Evolutionary conservation across 805 yeast species (phyloP), one percentile per base, ranked within the genome.

Genomic region (Helenozyma baotianmanensis): DNA sequence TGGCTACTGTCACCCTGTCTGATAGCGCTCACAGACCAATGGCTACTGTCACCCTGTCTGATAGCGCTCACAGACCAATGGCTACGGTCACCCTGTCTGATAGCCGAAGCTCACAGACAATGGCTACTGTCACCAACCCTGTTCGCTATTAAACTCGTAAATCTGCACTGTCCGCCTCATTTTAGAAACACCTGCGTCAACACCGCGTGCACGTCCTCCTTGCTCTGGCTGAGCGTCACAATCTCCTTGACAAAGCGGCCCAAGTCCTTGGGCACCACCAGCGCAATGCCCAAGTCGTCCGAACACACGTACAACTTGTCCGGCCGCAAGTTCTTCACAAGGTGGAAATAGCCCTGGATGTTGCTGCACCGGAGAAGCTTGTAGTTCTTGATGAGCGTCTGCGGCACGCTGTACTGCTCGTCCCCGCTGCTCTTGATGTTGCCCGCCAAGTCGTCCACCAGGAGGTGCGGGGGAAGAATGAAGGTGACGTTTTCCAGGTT

Each of bases 381-480:
- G 48, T 58, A 66, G 44, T 66, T 66, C 13, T 47, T 39, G 19
- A 52, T 35, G 29, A 58, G 35, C 14, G 54, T 43, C 42, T 43
- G 48, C 1, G 62, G 59, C 30, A 56, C 40, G 13, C 30, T 32
- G 29, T 30, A 35, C 16, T 25, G 32, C 27, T 16, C 24, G 18
- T 25, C 37, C 11, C 21, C 32, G 9, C 28, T 33, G 18, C 29
- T 30, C 25, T 25, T 38, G 8, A 56, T 47, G 29, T 47, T 49
- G 32, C 45, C 29, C 25, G 43, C 54, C 29, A 65, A 53, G 38
- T 66, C 72, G 21, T 64, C 70, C 18, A 60, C 47, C 9, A 61
- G 56, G 17, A 66, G 51, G 33, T 65, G 58, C 3, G 72, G 72
- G 5, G 72, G 71, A 18, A 66, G 54, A 29, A 66, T 66, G 42